Base-by-base conservation (phyloP, 495 filamentous ascomycete genomes). In the Letharia lupina region DNA sequence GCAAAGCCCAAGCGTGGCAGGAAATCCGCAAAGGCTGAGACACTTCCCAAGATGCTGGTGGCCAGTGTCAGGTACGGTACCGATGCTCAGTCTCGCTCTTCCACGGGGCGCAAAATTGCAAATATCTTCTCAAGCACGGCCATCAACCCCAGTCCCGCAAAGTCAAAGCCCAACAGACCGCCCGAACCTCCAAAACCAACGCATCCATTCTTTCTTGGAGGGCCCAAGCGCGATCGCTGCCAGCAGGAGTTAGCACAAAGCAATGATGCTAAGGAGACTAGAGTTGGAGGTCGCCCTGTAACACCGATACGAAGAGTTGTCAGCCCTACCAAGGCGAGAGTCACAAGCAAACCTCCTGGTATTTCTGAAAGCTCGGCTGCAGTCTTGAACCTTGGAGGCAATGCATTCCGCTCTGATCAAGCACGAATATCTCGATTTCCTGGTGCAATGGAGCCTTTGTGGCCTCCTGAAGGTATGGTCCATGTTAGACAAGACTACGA, bases 131-230 rank as follows among this genome's bases (percentile, higher is more conserved):
- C 45, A 40, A 63, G 44, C 75, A 75, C n/a, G 67, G 58, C 45
- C 61, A 60, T 48, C 65, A 66, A 66, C 33, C 69, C 59, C 37
- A 60, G 62, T 16, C 47, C 45, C n/a, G 15, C 57, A 61, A 64
- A 60, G 7, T 63, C 64, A 42, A 68, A 18, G 56, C 69, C 56
- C 48, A 63, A 60, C 50, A 58, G 75, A 64, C 70, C 76, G 37
- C 66, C 63, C 18, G 75, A 74, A 41, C 75, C 83, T 41, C 62
- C 75, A 33, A 95, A 90, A 71, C 66, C 83, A 4, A 88, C 89
- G 0, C 92, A 96, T 76, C 92, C 92, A 0, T 96, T 96, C 71
- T 96, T 96, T 71, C 62, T 80, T 8, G 80, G 79, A 9, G 64
- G 58, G 31, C 16, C 63, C 16, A 44, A 33, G 39, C 52, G 44